Base-by-base conservation (phyloP, 495 filamentous ascomycete species). In the Ramalina intermedia region DNA sequence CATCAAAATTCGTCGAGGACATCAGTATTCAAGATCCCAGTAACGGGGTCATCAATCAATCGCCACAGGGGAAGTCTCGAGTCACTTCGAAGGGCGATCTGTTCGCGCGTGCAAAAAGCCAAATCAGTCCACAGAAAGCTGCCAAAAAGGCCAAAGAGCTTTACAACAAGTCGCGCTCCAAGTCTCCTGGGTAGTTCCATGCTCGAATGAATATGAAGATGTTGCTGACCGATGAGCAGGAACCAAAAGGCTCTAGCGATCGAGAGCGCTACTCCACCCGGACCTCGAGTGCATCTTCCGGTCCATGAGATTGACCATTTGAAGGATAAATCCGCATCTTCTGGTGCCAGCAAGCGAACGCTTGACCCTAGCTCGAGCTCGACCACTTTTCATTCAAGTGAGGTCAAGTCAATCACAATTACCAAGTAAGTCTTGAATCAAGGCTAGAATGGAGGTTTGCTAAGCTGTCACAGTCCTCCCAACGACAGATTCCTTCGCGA, bases 401-500 rank as follows among this genome's bases (percentile, higher is more conserved):
- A 56, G 37, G 6, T 53, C 3, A 49, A 49, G 20, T 35, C 54
- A 17, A 14, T 52, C 6, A 38, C 47, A 13, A 6, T 50, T 7
- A 35, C 47, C 21, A 50, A 24, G 50, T 51, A 37, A 26, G 41
- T 41, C 14, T 35, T 8, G 29, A 27, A 5, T 13, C 2, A 29
- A 11, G 11, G 24, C 11, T n/a, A 26, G 38, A 4, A 6, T 1
- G 4, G 2, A 7, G 38, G 7, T 41, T 17, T 4, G 21, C 47
- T 52, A 16, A 55, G 43, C 18, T 41, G 9, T 27, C n/a, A 4
- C 36, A 50, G 12, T 37, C 50, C 49, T 41, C 48, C 37, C 8
- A 51, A 46, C 14, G 35, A 55, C n/a, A 35, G 20, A 3, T 59
- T 59, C 41, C 48, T 56, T 6, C 56, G 53, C 27, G 49, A 49